Evolutionary conservation across 2,329 filamentous ascomycete species (phyloP).

Genomic region (Colletotrichum destructivum): DNA sequence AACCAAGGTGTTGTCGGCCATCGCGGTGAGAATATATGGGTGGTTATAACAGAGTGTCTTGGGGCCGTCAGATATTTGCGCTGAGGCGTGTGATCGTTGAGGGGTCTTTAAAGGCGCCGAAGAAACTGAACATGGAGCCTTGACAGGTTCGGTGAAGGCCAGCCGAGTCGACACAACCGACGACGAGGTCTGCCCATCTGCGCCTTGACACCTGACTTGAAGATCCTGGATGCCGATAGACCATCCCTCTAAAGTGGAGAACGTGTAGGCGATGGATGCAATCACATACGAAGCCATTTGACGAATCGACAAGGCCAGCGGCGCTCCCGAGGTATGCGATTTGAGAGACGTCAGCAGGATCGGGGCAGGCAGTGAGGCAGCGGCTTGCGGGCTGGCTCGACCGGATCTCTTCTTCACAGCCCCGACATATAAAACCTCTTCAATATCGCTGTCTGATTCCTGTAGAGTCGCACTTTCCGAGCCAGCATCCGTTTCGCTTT

Average conservation of each 20-base stretch:
- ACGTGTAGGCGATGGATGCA: constrained; percentile 90
- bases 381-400: background rate
- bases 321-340: constrained; percentile 84
- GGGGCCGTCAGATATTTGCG: constrained; percentile 60
- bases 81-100: constrained; percentile 32
- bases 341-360: constrained; percentile 82
- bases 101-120: background rate
- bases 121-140: constrained; percentile 28
- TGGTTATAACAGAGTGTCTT: constrained; percentile 80
- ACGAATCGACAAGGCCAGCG: constrained; percentile 88
- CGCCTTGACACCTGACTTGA: constrained; percentile 64
- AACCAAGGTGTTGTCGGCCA: constrained; percentile 90
- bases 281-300: constrained; percentile 74
- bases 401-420: background rate
- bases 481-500: constrained; percentile 22
- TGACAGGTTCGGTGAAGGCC: constrained; percentile 56
- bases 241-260: constrained; percentile 86
- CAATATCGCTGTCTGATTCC: constrained; percentile 27
- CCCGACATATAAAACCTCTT: background rate
- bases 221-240: constrained; percentile 94
- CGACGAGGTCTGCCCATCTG: constrained; percentile 41
- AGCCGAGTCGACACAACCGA: constrained; percentile 57
- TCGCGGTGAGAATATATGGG: constrained; percentile 87
- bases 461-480: constrained; percentile 26
- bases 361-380: constrained; percentile 55